Base-by-base conservation (phyloP, 2,329 filamentous ascomycete species). In the Cercospora citrullina region DNA sequence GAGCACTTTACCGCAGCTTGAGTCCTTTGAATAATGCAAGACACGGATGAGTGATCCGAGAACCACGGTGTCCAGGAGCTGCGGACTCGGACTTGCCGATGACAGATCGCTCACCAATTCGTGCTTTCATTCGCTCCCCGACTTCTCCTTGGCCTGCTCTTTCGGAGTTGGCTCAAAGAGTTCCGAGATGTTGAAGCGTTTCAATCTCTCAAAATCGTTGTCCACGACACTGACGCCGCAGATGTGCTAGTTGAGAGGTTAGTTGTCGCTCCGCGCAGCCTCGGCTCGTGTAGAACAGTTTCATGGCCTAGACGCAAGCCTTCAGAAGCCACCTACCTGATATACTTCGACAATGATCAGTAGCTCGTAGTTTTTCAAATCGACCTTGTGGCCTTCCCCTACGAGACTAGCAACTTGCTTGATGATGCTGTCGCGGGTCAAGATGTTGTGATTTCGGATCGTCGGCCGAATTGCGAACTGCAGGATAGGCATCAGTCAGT, bases 391-490 rank as follows among this genome's bases (percentile, higher is more conserved):
- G 45, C 84, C 84, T 9, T 84, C 81, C 60, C 88, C 87, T 69
- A 93, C 86, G 31, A 89, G 80, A 45, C 83, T 81, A 4, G 91
- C 92, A 70, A 94, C 85, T 70, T 86, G 87, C 74, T 90, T 87
- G 78, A 95, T 94, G 60, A 94, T 84, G 18, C 82, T 83, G 71
- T 89, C 87, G 67, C 91, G 86, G 72, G 87, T 90, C 69, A 94
- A 83, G 3, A 84, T 84, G 72, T 84, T 89, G 79, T 94, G 89
- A 75, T 91, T 92, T 65, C 92, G 88, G 69, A 92, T 87, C 14
- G 87, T 90, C n/a, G 90, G 87, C 55, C 92, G 88, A 72, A 96
- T 94, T n/a, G 91, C 92, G 79, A 93, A 95, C 91, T 94, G 69
- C 57, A 21, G 14, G 28, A n/a, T 16, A 23, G 31, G 30, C 61